These are phyloP conservation scores for Mycosphaerelloides madeirae DNA, from an alignment of 2,329 filamentous ascomycete genomes.

Conservation along the genomic window DNA sequence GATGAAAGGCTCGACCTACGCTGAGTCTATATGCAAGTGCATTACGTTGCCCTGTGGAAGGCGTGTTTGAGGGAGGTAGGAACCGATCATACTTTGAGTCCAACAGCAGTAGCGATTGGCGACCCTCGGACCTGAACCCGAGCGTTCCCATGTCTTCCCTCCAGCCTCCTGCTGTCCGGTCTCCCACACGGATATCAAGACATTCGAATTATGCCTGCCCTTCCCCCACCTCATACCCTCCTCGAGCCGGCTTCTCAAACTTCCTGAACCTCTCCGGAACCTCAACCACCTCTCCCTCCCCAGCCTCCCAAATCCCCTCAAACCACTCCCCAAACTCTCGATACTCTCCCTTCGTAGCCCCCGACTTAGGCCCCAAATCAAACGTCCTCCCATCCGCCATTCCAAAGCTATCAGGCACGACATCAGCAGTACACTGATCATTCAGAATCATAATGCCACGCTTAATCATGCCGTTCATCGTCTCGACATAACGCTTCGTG, in stretches of 20 bases:
- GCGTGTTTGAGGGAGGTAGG: no score
- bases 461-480: conserved; percentile 5
- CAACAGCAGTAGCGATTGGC: no score
- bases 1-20: no score
- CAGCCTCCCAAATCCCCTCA: not conserved
- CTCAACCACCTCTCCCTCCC: not conserved
- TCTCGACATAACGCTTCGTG: conserved; percentile 1
- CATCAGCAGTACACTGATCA: conserved; percentile 2
- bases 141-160: no score
- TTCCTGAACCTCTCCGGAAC: not conserved
- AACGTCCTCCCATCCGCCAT: conserved; percentile 3
- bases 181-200: no score
- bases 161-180: no score
- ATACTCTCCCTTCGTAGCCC: conserved; percentile 3
- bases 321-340: conserved; percentile 4
- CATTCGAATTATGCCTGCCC: no score
- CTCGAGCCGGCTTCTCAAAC: conserved; percentile 1
- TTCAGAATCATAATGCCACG: conserved; percentile 4
- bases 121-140: no score
- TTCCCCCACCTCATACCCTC: no score
- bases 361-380: conserved; percentile 4
- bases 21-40: no score
- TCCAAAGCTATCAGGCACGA: not conserved
- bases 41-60: no score
- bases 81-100: no score